Evolutionary conservation across 139 green algal species (phyloP).

Genomic region (Chlamydomonas schloesseri): DNA sequence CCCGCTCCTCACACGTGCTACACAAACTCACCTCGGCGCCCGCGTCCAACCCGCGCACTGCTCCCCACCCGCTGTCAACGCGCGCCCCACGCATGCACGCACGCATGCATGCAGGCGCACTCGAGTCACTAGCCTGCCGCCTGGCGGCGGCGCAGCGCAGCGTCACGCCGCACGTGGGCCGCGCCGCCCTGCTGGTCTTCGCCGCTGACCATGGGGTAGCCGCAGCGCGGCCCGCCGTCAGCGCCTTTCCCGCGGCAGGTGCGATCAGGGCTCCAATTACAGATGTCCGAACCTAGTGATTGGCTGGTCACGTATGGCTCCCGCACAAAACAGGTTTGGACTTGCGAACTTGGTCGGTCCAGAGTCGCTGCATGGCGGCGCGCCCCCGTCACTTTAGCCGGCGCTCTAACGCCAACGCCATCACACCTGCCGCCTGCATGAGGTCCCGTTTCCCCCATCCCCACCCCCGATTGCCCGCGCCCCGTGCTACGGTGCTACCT

Average conservation of each 20-base stretch:
- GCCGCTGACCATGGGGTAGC: constrained; percentile 66
- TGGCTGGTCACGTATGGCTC: background rate
- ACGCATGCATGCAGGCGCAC: constrained; percentile 3
- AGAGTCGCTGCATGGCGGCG: background rate
- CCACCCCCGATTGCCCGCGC: no score
- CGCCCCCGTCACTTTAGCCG: background rate
- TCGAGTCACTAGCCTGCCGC: constrained; percentile 56
- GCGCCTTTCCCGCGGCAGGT: constrained; percentile 48
- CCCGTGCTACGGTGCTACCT: background rate
- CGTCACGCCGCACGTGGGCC: constrained; percentile 27
- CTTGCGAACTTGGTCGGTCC: no score
- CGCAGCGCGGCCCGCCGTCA: constrained; percentile 37
- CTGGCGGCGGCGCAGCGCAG: constrained; percentile 53
- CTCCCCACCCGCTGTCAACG: no score
- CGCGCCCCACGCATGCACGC: no score
- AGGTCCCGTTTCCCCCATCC: no score
- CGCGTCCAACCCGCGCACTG: no score
- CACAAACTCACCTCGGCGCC: no score
- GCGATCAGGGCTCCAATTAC: background rate
- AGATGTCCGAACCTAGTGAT: background rate
- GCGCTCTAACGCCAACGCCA: no score
- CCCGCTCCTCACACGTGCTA: no score
- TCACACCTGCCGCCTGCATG: no score
- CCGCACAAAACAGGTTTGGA: no score
- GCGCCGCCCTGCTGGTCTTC: constrained; percentile 57